Conservation (phyloP, 441 rosid genomes). For the Adansonia grandidieri region DNA sequence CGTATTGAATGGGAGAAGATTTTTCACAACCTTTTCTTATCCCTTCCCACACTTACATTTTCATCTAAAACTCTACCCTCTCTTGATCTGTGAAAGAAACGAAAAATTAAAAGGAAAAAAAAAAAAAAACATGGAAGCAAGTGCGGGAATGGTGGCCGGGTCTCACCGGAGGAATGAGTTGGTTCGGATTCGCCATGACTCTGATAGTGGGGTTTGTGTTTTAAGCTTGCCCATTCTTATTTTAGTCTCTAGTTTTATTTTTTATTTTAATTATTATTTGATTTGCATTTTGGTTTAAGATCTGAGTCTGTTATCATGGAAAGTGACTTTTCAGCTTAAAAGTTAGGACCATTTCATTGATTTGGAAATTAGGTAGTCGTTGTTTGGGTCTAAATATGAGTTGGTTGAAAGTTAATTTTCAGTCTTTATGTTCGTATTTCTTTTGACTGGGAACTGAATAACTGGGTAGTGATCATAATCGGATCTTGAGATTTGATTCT, state of each 20-base stretch:
- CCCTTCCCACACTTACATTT: neutral
- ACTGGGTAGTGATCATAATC: neutral
- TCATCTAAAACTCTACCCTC: neutral
- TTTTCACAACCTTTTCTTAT: conserved; percentile 22
- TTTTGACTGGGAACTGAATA: conserved; percentile 3
- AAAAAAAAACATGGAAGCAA: conserved; percentile 65
- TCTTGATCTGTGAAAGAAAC: conserved; percentile 13
- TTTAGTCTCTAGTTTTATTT: neutral
- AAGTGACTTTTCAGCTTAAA: conserved; percentile 27
- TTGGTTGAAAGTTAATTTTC: conserved; percentile 20
- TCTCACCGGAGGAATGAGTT: conserved; percentile 91
- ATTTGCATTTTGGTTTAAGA: conserved; percentile 36
- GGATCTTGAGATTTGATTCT: conserved; percentile 21
- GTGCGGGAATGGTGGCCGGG: conserved; percentile 90
- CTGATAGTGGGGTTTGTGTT: conserved; percentile 83
- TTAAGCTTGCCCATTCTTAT: conserved; percentile 21
- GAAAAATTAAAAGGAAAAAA: too few relatives aligned
- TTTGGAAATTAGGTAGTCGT: conserved; percentile 14
- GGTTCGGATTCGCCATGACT: conserved; percentile 92
- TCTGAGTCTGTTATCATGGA: conserved; percentile 38
- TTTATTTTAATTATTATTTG: neutral
- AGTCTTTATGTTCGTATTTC: neutral
- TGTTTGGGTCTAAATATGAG: conserved; percentile 32
- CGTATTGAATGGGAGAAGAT: conserved; percentile 56
- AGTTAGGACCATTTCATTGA: conserved; percentile 14